phyloP scores from a whole-genome alignment of 1,139 yeast genomes.

The Candida mesenterica region DNA sequence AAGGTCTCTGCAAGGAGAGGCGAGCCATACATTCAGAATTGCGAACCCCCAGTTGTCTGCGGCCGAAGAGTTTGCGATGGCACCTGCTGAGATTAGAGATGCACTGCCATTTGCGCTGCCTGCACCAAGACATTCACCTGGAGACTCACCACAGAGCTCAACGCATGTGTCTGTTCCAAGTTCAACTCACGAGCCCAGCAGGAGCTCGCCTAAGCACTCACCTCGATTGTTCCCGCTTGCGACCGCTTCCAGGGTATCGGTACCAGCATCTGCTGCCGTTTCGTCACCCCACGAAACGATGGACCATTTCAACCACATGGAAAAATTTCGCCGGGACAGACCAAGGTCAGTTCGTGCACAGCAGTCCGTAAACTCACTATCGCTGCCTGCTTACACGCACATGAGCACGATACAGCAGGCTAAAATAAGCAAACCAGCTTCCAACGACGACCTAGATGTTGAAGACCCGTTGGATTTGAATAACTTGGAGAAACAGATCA shows the following conservation, averaged over 20 bases:
- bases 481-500: slow-evolving; percentile 8
- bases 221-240: background rate
- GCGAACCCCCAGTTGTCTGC: background rate
- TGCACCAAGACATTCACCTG: background rate
- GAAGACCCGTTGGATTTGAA: slow-evolving; percentile 6
- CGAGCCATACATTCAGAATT: background rate
- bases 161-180: background rate
- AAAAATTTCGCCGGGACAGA: slow-evolving; percentile 16
- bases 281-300: background rate
- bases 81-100: background rate
- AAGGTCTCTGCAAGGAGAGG: background rate
- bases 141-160: background rate
- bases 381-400: slow-evolving; percentile 6
- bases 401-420: background rate
- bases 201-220: background rate
- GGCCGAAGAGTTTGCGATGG: background rate
- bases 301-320: slow-evolving; percentile 11
- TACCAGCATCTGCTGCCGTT: background rate
- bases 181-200: too few relatives aligned
- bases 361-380: slow-evolving; percentile 7
- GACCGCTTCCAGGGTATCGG: background rate
- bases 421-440: background rate
- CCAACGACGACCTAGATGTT: background rate
- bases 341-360: slow-evolving; percentile 12
- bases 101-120: slow-evolving; percentile 2